Percentiles rank a stretch among this genome's conserved stretches.
phyloP scores from a whole-genome alignment of 345 rosid genomes.

The Tarenaya hassleriana region DNA sequence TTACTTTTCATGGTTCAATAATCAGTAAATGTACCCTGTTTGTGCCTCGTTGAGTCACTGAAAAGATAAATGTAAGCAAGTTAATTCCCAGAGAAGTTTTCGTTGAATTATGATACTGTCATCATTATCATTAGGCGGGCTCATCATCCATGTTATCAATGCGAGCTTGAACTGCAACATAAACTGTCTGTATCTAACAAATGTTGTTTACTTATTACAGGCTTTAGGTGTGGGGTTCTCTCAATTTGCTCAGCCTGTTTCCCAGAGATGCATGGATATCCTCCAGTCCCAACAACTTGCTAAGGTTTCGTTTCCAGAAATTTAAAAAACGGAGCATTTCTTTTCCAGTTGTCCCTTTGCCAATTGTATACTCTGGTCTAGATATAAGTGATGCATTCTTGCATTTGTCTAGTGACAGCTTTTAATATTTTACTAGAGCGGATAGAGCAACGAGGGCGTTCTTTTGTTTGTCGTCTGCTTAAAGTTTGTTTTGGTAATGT shows the following conservation, averaged over 20 bases:
- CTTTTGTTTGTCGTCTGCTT: conserved; percentile 7
- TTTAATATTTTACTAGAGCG: conserved; percentile 9
- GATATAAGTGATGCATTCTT: conserved; percentile 7
- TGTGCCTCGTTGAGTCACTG: conserved; percentile 10
- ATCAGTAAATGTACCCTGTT: conserved; percentile 7
- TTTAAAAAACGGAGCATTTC: conserved; percentile 5
- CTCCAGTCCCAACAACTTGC: conserved; percentile 73
- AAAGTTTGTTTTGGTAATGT: conserved; percentile 14
- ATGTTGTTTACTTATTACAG: conserved; percentile 41
- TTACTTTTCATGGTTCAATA: neutral
- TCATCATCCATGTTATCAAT: neutral
- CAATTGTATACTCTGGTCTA: neutral
- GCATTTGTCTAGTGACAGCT: neutral
- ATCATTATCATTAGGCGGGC: too few species aligned
- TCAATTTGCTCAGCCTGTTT: conserved; percentile 94
- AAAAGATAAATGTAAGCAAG: conserved; percentile 15
- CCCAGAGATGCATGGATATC: conserved; percentile 82
- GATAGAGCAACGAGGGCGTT: neutral
- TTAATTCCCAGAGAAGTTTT: neutral
- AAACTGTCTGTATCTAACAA: conserved; percentile 15
- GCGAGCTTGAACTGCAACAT: conserved; percentile 5
- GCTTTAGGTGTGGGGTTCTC: conserved; percentile 84
- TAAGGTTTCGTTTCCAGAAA: conserved; percentile 50
- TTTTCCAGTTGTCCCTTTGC: conserved; percentile 9
- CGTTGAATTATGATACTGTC: neutral